A percentile compares a stretch with the other conserved stretches of the same genome.
phyloP scores from a whole-genome alignment of 1,139 yeast species.

The Kurtzmaniella natalensis region DNA sequence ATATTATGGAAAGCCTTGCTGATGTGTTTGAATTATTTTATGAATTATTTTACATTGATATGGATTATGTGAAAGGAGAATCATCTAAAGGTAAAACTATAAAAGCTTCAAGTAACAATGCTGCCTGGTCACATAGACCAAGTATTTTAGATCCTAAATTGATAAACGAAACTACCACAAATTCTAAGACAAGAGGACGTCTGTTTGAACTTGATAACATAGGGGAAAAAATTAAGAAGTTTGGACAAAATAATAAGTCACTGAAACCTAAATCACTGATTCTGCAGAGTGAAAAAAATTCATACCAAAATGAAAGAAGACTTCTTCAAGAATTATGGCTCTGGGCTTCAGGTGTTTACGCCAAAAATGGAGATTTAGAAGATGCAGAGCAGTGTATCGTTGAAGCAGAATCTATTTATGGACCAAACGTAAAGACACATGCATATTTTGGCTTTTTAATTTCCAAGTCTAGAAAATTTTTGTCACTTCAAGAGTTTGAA shows the following conservation, averaged over 20 bases:
- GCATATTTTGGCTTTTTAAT: constrained; percentile 53
- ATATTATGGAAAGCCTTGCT: constrained; percentile 60
- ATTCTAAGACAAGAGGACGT: constrained; percentile 4
- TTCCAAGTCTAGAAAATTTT: constrained; percentile 32
- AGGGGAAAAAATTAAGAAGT: constrained; percentile 7
- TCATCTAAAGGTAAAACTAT: constrained; percentile 14
- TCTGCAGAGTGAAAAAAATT: constrained; percentile 7
- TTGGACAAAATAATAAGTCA: constrained; percentile 6
- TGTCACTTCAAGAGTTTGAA: constrained; percentile 67
- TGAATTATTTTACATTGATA: constrained; percentile 43
- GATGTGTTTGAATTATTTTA: constrained; percentile 63
- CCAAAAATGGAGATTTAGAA: constrained; percentile 46
- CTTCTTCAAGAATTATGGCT: constrained; percentile 68
- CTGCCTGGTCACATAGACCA: constrained; percentile 45
- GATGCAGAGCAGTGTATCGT: constrained; percentile 72
- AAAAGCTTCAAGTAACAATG: constrained; percentile 8
- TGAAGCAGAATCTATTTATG: constrained; percentile 59
- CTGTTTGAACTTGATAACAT: constrained; percentile 8
- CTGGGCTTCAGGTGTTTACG: constrained; percentile 65
- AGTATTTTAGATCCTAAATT: constrained; percentile 37
- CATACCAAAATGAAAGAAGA: constrained; percentile 19
- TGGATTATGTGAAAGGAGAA: constrained; percentile 8
- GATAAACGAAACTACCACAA: constrained; percentile 14
- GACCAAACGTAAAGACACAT: constrained; percentile 51
- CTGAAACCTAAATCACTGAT: constrained; percentile 4